A percentile compares a stretch with the other conserved stretches of the same genome.
These are phyloP conservation scores for Pleurotus tuber-regium DNA, from an alignment of 768 basidiomycete species.

Conservation along the genomic window DNA sequence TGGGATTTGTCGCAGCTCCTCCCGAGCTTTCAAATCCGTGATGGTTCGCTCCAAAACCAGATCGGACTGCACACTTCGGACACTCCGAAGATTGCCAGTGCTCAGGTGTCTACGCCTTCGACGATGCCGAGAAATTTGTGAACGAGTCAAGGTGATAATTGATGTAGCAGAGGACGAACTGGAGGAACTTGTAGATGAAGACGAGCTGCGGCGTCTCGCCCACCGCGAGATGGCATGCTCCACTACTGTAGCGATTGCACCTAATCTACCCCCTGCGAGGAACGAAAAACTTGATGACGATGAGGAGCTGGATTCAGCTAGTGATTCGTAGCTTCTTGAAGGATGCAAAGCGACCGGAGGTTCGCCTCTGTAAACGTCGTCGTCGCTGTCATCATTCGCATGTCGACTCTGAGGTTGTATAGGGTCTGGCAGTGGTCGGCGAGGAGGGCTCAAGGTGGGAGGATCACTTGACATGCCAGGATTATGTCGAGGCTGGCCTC, in stretches of 20 bases:
- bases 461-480: neutral
- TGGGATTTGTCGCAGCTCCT: constrained; percentile 54
- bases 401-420: neutral
- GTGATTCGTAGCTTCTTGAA: constrained; percentile 18
- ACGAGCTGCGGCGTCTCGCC: constrained; percentile 52
- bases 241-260: constrained; percentile 57
- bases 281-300: constrained; percentile 40
- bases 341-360: constrained; percentile 31
- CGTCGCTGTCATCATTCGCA: constrained; percentile 20
- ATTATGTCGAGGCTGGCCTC: neutral
- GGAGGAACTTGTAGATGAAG: constrained; percentile 46
- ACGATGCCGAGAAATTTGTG: constrained; percentile 38
- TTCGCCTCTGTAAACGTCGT: constrained; percentile 64
- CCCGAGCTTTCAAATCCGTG: constrained; percentile 61
- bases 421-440: neutral
- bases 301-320: constrained; percentile 32
- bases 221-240: constrained; percentile 72
- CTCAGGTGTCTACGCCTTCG: constrained; percentile 41
- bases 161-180: constrained; percentile 42
- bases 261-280: constrained; percentile 39
- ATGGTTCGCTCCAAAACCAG: constrained; percentile 48
- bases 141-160: constrained; percentile 37
- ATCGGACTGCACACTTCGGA: constrained; percentile 31
- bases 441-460: neutral
- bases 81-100: constrained; percentile 47